A percentile compares a stretch with the other conserved stretches of the same genome.
Evolutionary conservation across 1,284 basidiomycete species (phyloP).

Genomic region (Cystobasidiaceae sp.): DNA sequence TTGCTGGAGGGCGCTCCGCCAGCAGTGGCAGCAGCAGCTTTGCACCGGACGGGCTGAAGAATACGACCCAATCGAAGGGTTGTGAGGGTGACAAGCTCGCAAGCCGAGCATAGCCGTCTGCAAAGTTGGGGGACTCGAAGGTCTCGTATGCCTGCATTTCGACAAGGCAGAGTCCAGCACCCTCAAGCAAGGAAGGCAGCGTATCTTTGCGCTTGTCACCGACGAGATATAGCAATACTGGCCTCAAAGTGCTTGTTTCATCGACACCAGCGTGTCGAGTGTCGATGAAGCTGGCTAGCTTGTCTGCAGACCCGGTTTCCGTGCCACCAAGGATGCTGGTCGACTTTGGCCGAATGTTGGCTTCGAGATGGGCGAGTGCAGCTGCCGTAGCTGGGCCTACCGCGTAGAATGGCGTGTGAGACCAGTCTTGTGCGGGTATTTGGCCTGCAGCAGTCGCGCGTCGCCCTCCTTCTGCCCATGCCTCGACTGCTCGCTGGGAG

Average conservation of each 20-base stretch:
- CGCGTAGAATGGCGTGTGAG: slow-evolving; percentile 61
- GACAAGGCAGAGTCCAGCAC: slow-evolving; percentile 42
- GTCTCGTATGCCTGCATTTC: slow-evolving; percentile 30
- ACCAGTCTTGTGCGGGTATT: slow-evolving; percentile 51
- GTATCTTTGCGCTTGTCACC: slow-evolving; percentile 76
- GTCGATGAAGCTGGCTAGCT: slow-evolving; percentile 61
- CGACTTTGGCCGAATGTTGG: slow-evolving; percentile 40
- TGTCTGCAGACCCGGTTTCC: slow-evolving; percentile 60
- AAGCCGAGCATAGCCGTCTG: neutral
- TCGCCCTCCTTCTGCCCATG: slow-evolving; percentile 53
- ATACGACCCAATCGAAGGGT: slow-evolving; percentile 29
- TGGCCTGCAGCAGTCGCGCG: neutral
- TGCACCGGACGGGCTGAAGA: slow-evolving; percentile 31
- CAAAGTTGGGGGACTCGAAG: slow-evolving; percentile 9
- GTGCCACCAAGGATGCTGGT: slow-evolving; percentile 56
- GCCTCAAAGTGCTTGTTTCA: slow-evolving; percentile 10
- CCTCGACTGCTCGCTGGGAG: slow-evolving; percentile 64
- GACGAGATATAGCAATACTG: slow-evolving; percentile 61
- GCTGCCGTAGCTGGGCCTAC: slow-evolving; percentile 62
- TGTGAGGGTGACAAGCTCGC: neutral
- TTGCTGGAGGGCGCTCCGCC: no score
- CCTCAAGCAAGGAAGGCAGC: slow-evolving; percentile 54
- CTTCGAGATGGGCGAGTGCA: slow-evolving; percentile 51
- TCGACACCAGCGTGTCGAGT: slow-evolving; percentile 49
- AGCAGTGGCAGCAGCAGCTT: slow-evolving; percentile 2